These are phyloP conservation scores for Penicillium capsulatum DNA, from an alignment of 2,329 filamentous ascomycete species.

Conservation along the genomic window DNA sequence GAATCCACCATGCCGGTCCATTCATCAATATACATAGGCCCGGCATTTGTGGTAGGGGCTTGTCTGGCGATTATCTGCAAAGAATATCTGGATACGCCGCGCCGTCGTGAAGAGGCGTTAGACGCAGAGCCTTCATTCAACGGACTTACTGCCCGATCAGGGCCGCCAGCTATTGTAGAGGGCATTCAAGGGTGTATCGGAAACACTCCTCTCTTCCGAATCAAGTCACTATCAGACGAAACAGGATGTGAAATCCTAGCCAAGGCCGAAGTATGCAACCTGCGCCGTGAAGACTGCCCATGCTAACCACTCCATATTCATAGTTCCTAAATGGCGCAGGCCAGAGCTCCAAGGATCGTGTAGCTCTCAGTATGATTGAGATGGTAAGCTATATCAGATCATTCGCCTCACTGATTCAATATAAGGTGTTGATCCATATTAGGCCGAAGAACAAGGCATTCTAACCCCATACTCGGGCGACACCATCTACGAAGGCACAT, in stretches of 20 bases:
- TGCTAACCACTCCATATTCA: neutral
- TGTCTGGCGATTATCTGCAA: slow-evolving; percentile 73
- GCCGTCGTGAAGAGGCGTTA: slow-evolving; percentile 19
- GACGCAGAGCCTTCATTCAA: slow-evolving; percentile 8
- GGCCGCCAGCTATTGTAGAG: slow-evolving; percentile 55
- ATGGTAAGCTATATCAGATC: slow-evolving; percentile 37
- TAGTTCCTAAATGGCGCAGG: slow-evolving; percentile 89
- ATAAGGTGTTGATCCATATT: slow-evolving; percentile 10
- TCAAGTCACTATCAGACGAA: slow-evolving; percentile 77
- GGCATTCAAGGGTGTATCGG: slow-evolving; percentile 92
- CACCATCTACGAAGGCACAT: slow-evolving; percentile 95
- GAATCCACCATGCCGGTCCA: slow-evolving; percentile 29
- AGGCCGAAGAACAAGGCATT: slow-evolving; percentile 73
- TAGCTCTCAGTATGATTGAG: slow-evolving; percentile 84
- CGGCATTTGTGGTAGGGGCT: slow-evolving; percentile 74
- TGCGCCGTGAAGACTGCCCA: neutral
- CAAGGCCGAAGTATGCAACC: slow-evolving; percentile 69
- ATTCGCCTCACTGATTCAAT: neutral
- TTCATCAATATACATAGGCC: slow-evolving; percentile 54
- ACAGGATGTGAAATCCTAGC: slow-evolving; percentile 87
- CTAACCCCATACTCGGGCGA: slow-evolving; percentile 78
- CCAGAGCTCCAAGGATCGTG: slow-evolving; percentile 89
- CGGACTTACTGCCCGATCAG: slow-evolving; percentile 24
- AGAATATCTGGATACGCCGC: slow-evolving; percentile 69
- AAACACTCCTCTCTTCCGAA: slow-evolving; percentile 82